Evolutionary conservation across 1,139 yeast genomes (phyloP).

Genomic region (Zygosaccharomyces sapae): DNA sequence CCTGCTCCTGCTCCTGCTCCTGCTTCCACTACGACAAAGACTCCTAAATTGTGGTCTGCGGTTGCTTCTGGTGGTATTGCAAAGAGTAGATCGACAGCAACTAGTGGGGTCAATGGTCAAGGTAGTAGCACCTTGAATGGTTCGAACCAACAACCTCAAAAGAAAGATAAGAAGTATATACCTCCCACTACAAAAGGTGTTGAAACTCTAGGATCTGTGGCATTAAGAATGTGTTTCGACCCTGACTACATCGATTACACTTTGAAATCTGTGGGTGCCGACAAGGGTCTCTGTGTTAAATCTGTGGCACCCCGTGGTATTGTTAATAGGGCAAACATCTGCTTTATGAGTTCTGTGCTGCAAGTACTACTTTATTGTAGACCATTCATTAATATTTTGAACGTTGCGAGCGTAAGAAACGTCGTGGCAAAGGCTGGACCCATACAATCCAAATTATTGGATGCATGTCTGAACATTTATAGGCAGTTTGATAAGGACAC

Average conservation of each 20-base stretch:
- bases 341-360: slow-evolving; percentile 90
- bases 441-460: slow-evolving; percentile 67
- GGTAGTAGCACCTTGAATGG: slow-evolving; percentile 12
- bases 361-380: slow-evolving; percentile 78
- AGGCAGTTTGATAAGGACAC: slow-evolving; percentile 44
- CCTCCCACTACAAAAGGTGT: slow-evolving; percentile 39
- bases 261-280: slow-evolving; percentile 18
- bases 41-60: slow-evolving; percentile 36
- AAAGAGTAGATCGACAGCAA: slow-evolving; percentile 18
- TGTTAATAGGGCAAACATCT: slow-evolving; percentile 83
- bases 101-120: slow-evolving; percentile 13
- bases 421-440: slow-evolving; percentile 41
- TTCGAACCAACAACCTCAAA: slow-evolving; percentile 18
- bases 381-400: slow-evolving; percentile 68
- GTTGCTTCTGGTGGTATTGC: slow-evolving; percentile 32
- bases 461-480: slow-evolving; percentile 59
- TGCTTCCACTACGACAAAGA: slow-evolving; percentile 9
- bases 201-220: slow-evolving; percentile 45
- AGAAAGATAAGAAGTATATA: slow-evolving; percentile 36
- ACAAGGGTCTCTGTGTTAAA: slow-evolving; percentile 28
- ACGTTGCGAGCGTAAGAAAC: slow-evolving; percentile 57
- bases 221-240: slow-evolving; percentile 39
- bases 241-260: slow-evolving; percentile 33
- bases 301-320: slow-evolving; percentile 61
- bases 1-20: too few relatives aligned